A percentile compares a stretch with the other conserved stretches of the same genome.
Evolutionary conservation across 1,139 yeast genomes (phyloP).

Genomic region (Lodderomyces jiufengensis): DNA sequence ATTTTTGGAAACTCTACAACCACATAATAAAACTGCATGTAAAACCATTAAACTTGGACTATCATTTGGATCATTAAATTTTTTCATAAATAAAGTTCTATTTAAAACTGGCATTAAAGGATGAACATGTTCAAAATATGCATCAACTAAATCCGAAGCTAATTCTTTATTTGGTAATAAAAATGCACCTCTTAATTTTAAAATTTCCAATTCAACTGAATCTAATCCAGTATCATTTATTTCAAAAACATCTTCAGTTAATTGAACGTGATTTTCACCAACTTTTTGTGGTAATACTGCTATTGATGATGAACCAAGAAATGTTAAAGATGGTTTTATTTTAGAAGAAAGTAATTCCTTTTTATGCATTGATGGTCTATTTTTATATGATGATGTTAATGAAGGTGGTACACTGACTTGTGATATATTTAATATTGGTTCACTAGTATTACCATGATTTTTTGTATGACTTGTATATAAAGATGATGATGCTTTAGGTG

Average conservation of each 20-base stretch:
- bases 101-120: slow-evolving; percentile 73
- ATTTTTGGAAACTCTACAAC: slow-evolving; percentile 59
- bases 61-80: slow-evolving; percentile 53
- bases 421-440: slow-evolving; percentile 43
- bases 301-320: slow-evolving; percentile 40
- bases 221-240: slow-evolving; percentile 43
- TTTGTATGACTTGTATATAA: neutral
- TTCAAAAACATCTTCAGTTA: slow-evolving; percentile 42
- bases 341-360: slow-evolving; percentile 28
- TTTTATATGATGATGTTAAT: slow-evolving; percentile 39
- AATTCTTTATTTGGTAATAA: slow-evolving; percentile 60
- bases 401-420: slow-evolving; percentile 46
- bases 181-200: slow-evolving; percentile 70
- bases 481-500: neutral
- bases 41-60: slow-evolving; percentile 67
- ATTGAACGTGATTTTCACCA: slow-evolving; percentile 44
- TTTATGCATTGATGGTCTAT: slow-evolving; percentile 39
- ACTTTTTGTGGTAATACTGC: slow-evolving; percentile 40
- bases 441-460: slow-evolving; percentile 15
- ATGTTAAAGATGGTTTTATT: slow-evolving; percentile 34
- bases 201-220: slow-evolving; percentile 64
- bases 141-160: slow-evolving; percentile 58
- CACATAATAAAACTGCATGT: slow-evolving; percentile 68
- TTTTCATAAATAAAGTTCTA: slow-evolving; percentile 57
- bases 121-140: slow-evolving; percentile 65